Conservation (phyloP, 2,329 filamentous ascomycete genomes). For the Aspergillus cejpii region DNA sequence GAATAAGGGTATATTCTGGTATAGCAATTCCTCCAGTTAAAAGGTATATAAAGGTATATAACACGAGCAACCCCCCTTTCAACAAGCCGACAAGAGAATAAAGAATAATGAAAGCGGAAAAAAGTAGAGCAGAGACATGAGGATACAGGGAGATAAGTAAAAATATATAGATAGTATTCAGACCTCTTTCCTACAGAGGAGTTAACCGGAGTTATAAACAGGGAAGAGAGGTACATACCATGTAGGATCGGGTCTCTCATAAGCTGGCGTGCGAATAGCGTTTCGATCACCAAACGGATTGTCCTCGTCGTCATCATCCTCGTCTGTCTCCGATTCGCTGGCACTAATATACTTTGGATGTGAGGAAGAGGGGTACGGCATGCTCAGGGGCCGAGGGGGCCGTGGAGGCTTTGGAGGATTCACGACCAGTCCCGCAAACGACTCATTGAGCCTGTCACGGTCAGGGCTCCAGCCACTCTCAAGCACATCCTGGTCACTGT, state of each 20-base stretch:
- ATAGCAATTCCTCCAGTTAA: too few species aligned
- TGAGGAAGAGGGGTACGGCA: conserved; percentile 23
- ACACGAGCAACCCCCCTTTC: too few species aligned
- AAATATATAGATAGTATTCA: conserved; percentile 5
- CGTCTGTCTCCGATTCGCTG: conserved; percentile 44
- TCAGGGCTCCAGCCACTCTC: conserved; percentile 27
- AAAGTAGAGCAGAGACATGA: background rate
- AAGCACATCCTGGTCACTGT: conserved; percentile 54
- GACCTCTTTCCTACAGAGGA: conserved; percentile 23
- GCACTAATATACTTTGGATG: conserved; percentile 45
- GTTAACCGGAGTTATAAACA: conserved; percentile 11
- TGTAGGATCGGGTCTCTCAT: conserved; percentile 29
- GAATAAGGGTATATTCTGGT: too few species aligned
- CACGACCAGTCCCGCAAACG: conserved; percentile 32
- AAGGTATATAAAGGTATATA: too few species aligned
- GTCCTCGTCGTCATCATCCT: conserved; percentile 68
- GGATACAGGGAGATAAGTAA: background rate
- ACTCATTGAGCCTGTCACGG: conserved; percentile 25
- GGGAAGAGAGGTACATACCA: conserved; percentile 26
- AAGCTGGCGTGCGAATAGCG: conserved; percentile 41
- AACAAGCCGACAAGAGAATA: background rate
- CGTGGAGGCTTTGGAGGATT: conserved; percentile 35
- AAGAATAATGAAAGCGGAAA: background rate
- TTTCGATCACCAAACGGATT: conserved; percentile 83
- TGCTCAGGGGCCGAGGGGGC: conserved; percentile 58